Base-by-base conservation (phyloP, 2,329 filamentous ascomycete species). In the Aspergillus persii region DNA sequence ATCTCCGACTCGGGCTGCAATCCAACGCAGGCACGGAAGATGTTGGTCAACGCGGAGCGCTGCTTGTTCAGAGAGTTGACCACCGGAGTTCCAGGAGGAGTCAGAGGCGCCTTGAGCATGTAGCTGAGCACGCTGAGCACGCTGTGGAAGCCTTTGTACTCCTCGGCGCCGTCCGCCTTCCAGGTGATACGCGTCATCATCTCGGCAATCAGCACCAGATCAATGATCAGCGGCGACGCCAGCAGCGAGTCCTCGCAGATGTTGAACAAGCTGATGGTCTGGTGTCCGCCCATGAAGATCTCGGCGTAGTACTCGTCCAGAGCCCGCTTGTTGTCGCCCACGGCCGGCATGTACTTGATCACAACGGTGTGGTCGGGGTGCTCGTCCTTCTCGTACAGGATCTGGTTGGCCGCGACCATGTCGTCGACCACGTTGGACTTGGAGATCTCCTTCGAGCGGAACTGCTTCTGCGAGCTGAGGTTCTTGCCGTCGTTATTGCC, bases 401-500 rank as follows among this genome's bases (percentile, higher is more conserved):
- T 88, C 53, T 80, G 83, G 82, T 99, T 99, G 72, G 95, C 94
- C 72, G 92, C 93, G 61, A 99, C 95, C 95, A 99, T 99, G 82
- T 99, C 95, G 75, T 99, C 95, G 57, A 99, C 95, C 11, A 99
- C 95, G 76, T 97, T 99, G 71, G 92, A 96, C 85, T 99, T 99
- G 80, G 91, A 96, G 69, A 99, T 99, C 81, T 99, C 95, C 86
- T 99, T 99, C 80, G 92, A 96, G 71, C 95, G 93, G 87, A 99
- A 99, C 80, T 98, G 95, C 83, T 89, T 92, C 78, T 97, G 93
- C 48, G 93, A 96, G 81, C 91, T 96, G 70, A 99, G 80, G 83
- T 99, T 99, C 88, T 93, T 97, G 82, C 95, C 95, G 75, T 99
- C 94, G 75, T 99, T 99, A 86, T 99, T 99, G 73, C 95, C 95